Conservation (phyloP, 805 yeast genomes). For the Nakazawaea populi region DNA sequence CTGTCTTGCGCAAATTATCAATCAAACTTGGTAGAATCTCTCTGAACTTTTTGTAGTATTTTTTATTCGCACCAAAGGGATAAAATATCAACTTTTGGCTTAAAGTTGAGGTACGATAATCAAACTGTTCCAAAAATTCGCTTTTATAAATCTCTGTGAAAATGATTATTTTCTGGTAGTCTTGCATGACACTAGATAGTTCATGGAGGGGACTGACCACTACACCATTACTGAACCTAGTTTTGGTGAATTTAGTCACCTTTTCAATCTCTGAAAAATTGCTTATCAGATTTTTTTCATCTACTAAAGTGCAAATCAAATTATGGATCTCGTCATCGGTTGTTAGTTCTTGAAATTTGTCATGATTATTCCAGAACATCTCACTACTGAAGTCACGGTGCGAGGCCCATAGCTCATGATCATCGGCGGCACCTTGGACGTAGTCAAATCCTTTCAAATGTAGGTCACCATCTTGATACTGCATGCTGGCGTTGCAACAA, state of each 20-base stretch:
- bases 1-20: neutral
- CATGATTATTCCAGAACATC: conserved; percentile 48
- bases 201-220: neutral
- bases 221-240: neutral
- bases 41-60: conserved; percentile 7
- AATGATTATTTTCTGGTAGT: conserved; percentile 1
- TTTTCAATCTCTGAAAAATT: neutral
- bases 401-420: conserved; percentile 79
- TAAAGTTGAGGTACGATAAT: neutral
- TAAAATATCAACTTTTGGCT: neutral
- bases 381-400: conserved; percentile 40
- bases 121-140: neutral
- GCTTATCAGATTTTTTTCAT: neutral
- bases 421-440: conserved; percentile 94
- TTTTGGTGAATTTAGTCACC: neutral
- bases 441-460: conserved; percentile 46
- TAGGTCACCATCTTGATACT: conserved; percentile 53
- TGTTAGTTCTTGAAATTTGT: conserved; percentile 14
- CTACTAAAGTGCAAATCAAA: neutral
- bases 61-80: conserved; percentile 5
- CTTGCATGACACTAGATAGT: neutral
- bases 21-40: neutral
- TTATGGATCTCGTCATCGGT: neutral
- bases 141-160: conserved; percentile 1
- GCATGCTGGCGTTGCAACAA: conserved; percentile 57